Percentiles rank a stretch among this genome's conserved stretches.
Evolutionary conservation across 73 alveolate species (phyloP).

Genomic region (Diophrys sp.): DNA sequence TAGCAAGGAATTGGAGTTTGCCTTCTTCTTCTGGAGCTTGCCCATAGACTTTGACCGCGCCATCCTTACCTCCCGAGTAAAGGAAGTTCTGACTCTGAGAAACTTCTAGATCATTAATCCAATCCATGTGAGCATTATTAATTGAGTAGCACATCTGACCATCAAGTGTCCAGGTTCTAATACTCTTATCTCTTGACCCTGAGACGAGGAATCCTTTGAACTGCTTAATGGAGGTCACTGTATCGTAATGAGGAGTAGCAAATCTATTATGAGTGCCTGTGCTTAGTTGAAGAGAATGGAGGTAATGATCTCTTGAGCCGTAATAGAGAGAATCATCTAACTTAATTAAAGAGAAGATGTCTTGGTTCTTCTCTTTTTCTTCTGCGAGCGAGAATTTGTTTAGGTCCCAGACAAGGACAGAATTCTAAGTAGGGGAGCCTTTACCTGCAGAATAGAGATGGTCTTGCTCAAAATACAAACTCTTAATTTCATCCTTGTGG

Average conservation of each 20-base stretch:
- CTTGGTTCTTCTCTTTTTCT: constrained; percentile 61
- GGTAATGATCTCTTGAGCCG: constrained; percentile 58
- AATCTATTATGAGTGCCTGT: constrained; percentile 30
- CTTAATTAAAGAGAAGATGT: constrained; percentile 51
- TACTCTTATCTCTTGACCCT: constrained; percentile 64
- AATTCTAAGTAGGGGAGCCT: constrained; percentile 28
- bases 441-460: constrained; percentile 62
- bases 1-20: not conserved
- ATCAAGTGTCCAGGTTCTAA: constrained; percentile 47
- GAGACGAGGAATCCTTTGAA: constrained; percentile 40
- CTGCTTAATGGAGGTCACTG: constrained; percentile 50
- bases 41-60: constrained; percentile 56
- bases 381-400: constrained; percentile 49
- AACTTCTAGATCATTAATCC: constrained; percentile 41
- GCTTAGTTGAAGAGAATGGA: constrained; percentile 24
- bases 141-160: constrained; percentile 4
- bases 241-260: constrained; percentile 72
- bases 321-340: constrained; percentile 36
- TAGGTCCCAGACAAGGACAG: constrained; percentile 68
- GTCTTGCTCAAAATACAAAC: constrained; percentile 34
- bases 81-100: constrained; percentile 22
- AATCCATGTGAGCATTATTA: constrained; percentile 47
- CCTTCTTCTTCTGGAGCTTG: not conserved
- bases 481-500: constrained; percentile 63
- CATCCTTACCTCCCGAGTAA: constrained; percentile 66